A percentile compares a stretch with the other conserved stretches of the same genome.
These are phyloP conservation scores for Fermentozyma sake DNA, from an alignment of 1,139 yeast species.

Conservation along the genomic window DNA sequence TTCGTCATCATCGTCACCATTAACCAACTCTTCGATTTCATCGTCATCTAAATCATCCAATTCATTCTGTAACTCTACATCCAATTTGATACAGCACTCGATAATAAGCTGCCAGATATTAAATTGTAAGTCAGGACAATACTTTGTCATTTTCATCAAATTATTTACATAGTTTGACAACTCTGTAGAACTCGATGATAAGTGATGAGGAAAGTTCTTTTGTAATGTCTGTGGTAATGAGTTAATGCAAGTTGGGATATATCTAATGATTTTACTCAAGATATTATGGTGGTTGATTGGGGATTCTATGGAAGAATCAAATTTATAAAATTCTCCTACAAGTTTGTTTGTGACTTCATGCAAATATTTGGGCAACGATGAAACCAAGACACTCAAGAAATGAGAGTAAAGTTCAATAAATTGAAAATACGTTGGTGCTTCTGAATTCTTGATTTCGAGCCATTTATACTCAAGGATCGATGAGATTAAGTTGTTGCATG, in stretches of 20 bases:
- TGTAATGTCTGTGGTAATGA: constrained; percentile 57
- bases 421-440: constrained; percentile 20
- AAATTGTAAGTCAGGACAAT: constrained; percentile 71
- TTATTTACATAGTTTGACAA: constrained; percentile 65
- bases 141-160: constrained; percentile 52
- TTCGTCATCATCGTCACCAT: constrained; percentile 43
- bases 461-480: constrained; percentile 48
- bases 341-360: constrained; percentile 69
- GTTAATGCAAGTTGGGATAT: constrained; percentile 78
- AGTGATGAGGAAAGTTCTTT: constrained; percentile 71
- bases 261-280: constrained; percentile 56
- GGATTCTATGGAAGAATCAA: constrained; percentile 17
- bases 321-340: constrained; percentile 50
- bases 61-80: constrained; percentile 91
- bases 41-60: constrained; percentile 79
- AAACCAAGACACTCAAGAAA: constrained; percentile 73
- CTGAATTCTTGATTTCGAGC: constrained; percentile 35
- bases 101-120: constrained; percentile 77
- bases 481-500: constrained; percentile 28
- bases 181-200: constrained; percentile 49
- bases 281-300: constrained; percentile 61
- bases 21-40: constrained; percentile 61
- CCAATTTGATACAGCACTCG: constrained; percentile 79
- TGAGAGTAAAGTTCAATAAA: constrained; percentile 53
- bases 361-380: constrained; percentile 88